Percentiles rank a stretch among this genome's conserved stretches.
phyloP scores from a whole-genome alignment of 2,329 filamentous ascomycete species.

The Trichophyton schoenleinii region DNA sequence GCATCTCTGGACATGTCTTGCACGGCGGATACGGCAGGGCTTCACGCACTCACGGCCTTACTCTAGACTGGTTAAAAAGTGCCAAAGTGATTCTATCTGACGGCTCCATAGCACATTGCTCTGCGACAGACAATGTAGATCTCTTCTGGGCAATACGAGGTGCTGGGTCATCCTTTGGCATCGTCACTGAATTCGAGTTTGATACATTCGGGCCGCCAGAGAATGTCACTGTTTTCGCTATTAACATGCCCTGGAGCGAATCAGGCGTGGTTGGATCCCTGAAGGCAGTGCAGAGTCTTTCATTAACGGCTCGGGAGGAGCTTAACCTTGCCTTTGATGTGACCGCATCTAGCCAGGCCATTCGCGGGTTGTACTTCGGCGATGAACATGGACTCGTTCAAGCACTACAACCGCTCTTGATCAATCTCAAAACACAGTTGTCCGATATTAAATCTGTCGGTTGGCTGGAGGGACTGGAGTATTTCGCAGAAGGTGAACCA shows the following conservation, averaged over 20 bases:
- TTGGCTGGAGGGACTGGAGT: background rate
- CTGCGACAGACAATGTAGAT: slow-evolving; percentile 28
- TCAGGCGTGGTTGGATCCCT: slow-evolving; percentile 36
- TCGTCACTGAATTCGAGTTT: slow-evolving; percentile 35
- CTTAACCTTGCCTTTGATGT: slow-evolving; percentile 46
- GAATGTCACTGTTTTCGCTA: slow-evolving; percentile 38
- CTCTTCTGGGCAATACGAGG: slow-evolving; percentile 42
- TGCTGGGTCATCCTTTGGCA: slow-evolving; percentile 43
- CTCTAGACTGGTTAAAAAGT: slow-evolving; percentile 37
- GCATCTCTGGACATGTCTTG: slow-evolving; percentile 19
- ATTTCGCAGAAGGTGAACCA: background rate
- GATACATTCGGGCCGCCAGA: slow-evolving; percentile 21
- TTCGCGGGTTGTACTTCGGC: slow-evolving; percentile 49
- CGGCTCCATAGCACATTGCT: slow-evolving; percentile 28
- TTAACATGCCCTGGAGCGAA: slow-evolving; percentile 38
- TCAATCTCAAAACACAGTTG: background rate
- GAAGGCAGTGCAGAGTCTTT: slow-evolving; percentile 44
- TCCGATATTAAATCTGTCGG: background rate
- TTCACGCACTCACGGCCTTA: slow-evolving; percentile 36
- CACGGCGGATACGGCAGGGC: slow-evolving; percentile 21
- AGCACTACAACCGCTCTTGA: background rate
- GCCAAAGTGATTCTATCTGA: slow-evolving; percentile 38
- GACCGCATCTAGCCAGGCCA: slow-evolving; percentile 41
- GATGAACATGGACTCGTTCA: slow-evolving; percentile 40
- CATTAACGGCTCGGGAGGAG: slow-evolving; percentile 41